Evolutionary conservation across 2,329 filamentous ascomycete genomes (phyloP).

Genomic region (Claviceps africana): DNA sequence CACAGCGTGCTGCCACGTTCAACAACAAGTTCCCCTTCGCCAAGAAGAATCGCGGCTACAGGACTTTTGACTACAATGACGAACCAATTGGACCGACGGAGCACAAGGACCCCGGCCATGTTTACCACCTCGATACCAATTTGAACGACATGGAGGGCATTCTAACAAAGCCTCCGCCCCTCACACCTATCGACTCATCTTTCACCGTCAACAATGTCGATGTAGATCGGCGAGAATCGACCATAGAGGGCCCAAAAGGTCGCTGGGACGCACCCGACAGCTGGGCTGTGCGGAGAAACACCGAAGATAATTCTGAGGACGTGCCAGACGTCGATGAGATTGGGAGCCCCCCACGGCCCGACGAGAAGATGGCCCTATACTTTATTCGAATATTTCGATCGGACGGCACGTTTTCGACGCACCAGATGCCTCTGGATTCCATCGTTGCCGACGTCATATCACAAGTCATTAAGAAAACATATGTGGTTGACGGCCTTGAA

Average conservation of each 20-base stretch:
- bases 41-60: conserved; percentile 37
- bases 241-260: conserved; percentile 30
- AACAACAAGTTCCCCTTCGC: conserved; percentile 51
- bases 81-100: conserved; percentile 48
- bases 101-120: conserved; percentile 40
- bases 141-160: conserved; percentile 87
- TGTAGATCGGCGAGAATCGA: conserved; percentile 25
- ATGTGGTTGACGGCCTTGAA: conserved; percentile 74
- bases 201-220: conserved; percentile 33
- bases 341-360: conserved; percentile 50
- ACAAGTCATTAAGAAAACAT: conserved; percentile 90
- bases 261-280: conserved; percentile 92
- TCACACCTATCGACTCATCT: conserved; percentile 55
- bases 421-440: conserved; percentile 71
- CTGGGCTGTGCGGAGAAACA: conserved; percentile 74
- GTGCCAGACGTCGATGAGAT: conserved; percentile 52
- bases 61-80: conserved; percentile 37
- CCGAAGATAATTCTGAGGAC: conserved; percentile 48
- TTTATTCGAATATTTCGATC: conserved; percentile 92
- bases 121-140: conserved; percentile 77
- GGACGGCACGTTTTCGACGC: conserved; percentile 85
- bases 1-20: conserved; percentile 35
- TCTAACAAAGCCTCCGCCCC: conserved; percentile 52
- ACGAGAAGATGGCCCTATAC: conserved; percentile 64
- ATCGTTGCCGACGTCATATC: conserved; percentile 76